phyloP scores from a whole-genome alignment of 257 asterid genomes.

The Solanum neorickii region DNA sequence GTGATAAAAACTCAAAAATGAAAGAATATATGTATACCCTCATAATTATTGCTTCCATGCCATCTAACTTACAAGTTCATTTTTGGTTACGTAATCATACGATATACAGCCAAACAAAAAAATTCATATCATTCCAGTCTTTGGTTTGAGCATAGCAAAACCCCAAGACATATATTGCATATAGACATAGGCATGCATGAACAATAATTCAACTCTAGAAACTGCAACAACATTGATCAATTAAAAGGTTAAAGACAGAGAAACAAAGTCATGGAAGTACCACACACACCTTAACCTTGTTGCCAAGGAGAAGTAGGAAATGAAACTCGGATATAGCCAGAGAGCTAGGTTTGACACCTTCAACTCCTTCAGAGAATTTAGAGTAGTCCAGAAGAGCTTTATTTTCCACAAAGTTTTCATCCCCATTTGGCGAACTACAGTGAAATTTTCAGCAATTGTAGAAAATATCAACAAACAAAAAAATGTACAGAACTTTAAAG shows the following conservation, averaged over 20 bases:
- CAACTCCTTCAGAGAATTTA: slow-evolving; percentile 74
- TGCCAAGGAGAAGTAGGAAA: slow-evolving; percentile 91
- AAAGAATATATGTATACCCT: not conserved
- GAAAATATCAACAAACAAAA: not conserved
- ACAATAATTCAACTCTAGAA: not conserved
- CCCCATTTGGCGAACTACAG: slow-evolving; percentile 81
- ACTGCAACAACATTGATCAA: not conserved
- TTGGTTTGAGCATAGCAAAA: not conserved
- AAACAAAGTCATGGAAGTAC: slow-evolving; percentile 7
- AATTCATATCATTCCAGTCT: not conserved
- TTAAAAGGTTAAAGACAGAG: not conserved
- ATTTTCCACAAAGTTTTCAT: slow-evolving; percentile 96
- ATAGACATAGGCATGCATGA: not conserved
- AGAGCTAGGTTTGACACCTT: slow-evolving; percentile 83
- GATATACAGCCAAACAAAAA: not conserved
- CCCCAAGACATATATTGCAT: not conserved
- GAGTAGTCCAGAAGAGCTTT: slow-evolving; percentile 88
- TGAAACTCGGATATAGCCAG: slow-evolving; percentile 89
- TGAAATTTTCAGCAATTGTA: slow-evolving; percentile 9
- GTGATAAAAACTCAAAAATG: not conserved
- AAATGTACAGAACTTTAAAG: not conserved
- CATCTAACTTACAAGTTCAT: not conserved
- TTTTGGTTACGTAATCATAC: not conserved
- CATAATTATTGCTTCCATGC: not conserved
- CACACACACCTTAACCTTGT: slow-evolving; percentile 81